These are phyloP conservation scores for Clarireedia homoeocarpa DNA, from an alignment of 2,329 filamentous ascomycete species.

Conservation along the genomic window DNA sequence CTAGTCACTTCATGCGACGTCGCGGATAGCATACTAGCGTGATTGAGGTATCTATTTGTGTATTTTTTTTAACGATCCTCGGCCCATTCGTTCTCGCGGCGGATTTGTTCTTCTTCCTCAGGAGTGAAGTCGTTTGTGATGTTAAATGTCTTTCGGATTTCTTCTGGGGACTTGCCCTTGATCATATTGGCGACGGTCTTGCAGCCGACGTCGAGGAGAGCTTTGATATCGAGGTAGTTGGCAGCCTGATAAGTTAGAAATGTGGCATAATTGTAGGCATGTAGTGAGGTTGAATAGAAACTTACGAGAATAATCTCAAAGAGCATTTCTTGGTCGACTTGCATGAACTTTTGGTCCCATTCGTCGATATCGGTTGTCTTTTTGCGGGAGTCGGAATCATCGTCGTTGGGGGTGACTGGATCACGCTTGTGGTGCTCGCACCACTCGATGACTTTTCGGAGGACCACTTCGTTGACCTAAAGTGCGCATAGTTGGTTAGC, in stretches of 20 bases:
- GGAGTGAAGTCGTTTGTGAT: conserved; percentile 99
- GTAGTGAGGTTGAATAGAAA: conserved; percentile 16
- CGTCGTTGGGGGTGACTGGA: conserved; percentile 71
- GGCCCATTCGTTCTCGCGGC: conserved; percentile 85
- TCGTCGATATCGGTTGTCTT: conserved; percentile 99
- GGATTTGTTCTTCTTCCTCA: conserved; percentile 97
- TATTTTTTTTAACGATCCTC: conserved; percentile 58
- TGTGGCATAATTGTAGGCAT: not conserved
- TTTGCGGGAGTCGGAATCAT: conserved; percentile 89
- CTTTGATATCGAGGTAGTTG: conserved; percentile 99
- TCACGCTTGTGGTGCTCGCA: conserved; percentile 92
- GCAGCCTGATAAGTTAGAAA: conserved; percentile 54
- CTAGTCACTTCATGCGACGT: too few species aligned
- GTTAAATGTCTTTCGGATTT: conserved; percentile 99
- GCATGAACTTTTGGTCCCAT: conserved; percentile 99
- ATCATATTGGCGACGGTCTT: conserved; percentile 99
- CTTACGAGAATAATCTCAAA: conserved; percentile 96
- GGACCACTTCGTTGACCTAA: conserved; percentile 83
- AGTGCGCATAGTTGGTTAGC: conserved; percentile 10
- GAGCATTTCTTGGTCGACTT: conserved; percentile 99
- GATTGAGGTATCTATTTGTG: too few species aligned
- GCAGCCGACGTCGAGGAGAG: conserved; percentile 93
- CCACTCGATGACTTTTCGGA: conserved; percentile 97
- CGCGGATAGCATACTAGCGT: too few species aligned
- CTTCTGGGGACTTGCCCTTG: conserved; percentile 98